Evolutionary conservation across 2,329 filamentous ascomycete species (phyloP).

Genomic region (Aureobasidium pullulans): DNA sequence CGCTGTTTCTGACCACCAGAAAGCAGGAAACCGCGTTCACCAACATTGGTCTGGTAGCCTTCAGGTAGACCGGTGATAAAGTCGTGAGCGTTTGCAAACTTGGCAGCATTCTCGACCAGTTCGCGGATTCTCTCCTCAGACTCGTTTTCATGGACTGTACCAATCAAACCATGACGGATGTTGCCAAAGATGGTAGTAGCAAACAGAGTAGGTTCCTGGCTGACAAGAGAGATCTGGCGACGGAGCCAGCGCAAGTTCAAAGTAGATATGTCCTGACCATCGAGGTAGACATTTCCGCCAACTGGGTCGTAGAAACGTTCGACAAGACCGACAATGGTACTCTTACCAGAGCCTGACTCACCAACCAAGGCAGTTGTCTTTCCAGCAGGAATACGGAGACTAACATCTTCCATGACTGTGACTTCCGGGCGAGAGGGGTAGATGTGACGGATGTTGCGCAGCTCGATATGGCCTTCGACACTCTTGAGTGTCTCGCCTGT

Average conservation of each 20-base stretch:
- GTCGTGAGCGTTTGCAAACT: slow-evolving; percentile 88
- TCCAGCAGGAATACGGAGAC: slow-evolving; percentile 71
- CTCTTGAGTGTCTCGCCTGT: slow-evolving; percentile 65
- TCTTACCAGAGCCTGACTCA: slow-evolving; percentile 89
- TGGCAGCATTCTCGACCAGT: slow-evolving; percentile 72
- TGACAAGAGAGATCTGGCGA: slow-evolving; percentile 85
- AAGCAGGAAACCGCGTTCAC: slow-evolving; percentile 84
- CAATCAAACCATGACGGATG: slow-evolving; percentile 84
- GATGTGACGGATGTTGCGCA: slow-evolving; percentile 80
- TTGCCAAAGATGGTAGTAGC: slow-evolving; percentile 83
- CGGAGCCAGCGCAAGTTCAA: slow-evolving; percentile 87
- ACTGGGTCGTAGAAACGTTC: slow-evolving; percentile 94
- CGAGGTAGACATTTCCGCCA: slow-evolving; percentile 67
- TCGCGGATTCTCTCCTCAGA: slow-evolving; percentile 60
- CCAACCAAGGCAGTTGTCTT: slow-evolving; percentile 92
- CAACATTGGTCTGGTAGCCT: slow-evolving; percentile 90
- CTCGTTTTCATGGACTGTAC: slow-evolving; percentile 65
- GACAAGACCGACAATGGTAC: slow-evolving; percentile 84
- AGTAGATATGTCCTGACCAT: slow-evolving; percentile 71
- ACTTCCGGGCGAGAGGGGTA: slow-evolving; percentile 92
- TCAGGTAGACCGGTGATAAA: slow-evolving; percentile 79
- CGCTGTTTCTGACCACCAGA: slow-evolving; percentile 96
- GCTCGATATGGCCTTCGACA: slow-evolving; percentile 69
- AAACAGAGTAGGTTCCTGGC: slow-evolving; percentile 88
- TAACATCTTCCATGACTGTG: slow-evolving; percentile 77